Evolutionary conservation across 2,329 filamentous ascomycete species (phyloP), one percentile per base, ranked within the genome.

Genomic region (Biscogniauxia sp.): DNA sequence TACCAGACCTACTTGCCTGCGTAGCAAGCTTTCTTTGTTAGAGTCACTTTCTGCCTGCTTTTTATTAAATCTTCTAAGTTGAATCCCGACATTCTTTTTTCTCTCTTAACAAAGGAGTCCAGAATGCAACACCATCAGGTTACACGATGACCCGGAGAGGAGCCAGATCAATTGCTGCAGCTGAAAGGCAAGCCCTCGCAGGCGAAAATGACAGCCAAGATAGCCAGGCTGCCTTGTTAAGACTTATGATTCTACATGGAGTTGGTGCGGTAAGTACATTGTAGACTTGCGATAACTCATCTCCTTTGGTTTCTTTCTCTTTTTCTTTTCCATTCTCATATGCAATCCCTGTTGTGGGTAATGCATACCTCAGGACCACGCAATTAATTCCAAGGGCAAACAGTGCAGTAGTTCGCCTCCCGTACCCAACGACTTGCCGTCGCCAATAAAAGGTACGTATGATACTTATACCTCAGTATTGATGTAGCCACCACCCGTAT

Each of bases 151-250:
- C 62, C 60, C 57, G 53, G 8, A 66, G 62, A 7, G 32, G 53
- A 56, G 58, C 67, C 32, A 64, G 60, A 54, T 65, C 63, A 20
- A 37, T 67, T 49, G 19, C 20, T n/a, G 52, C 54, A 11, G 65
- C 66, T 1, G 63, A 70, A 52, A 63, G 62, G 28, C 58, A 55
- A 23, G 63, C 64, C 17, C 58, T 69, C 20, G 54, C 53, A 11
- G 63, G 66, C 28, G 59, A 69, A 19, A 67, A 68, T 53, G 69
- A 72, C 26, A 72, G 69, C 56, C 69, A 73, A 62, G 69, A 71
- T 32, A 73, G 70, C 52, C 71, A 72, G 53, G 63, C 58, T 5
- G 56, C 66, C 52, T 60, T 73, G 28, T 57, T 66, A 5, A 61
- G 60, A 49, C 59, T 65, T 19, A 66, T 69, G 28, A 57, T 61